These are phyloP conservation scores for Selaginella tamariscina DNA, from an alignment of 75 land plant species.

Conservation along the genomic window DNA sequence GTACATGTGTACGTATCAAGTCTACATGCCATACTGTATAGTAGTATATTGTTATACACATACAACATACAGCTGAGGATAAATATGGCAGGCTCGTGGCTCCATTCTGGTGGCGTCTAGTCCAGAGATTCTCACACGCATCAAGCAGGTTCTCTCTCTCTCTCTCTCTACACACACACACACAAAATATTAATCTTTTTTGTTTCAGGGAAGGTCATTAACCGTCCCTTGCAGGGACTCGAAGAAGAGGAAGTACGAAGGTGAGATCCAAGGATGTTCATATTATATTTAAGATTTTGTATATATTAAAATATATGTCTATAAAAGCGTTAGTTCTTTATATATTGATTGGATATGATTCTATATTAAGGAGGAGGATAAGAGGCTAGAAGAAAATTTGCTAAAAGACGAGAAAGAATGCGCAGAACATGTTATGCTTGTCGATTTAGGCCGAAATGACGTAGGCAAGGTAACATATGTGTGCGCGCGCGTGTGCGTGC, in stretches of 20 bases:
- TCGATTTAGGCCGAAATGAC: conserved; percentile 93
- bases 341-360: too few species aligned
- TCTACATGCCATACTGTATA: not conserved
- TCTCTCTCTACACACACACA: not conserved
- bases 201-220: conserved; percentile 57
- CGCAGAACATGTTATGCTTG: conserved; percentile 98
- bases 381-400: conserved; percentile 48
- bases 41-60: too few species aligned
- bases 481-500: too few species aligned
- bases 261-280: too few species aligned
- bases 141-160: conserved; percentile 45
- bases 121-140: conserved; percentile 87
- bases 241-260: conserved; percentile 72
- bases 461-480: conserved; percentile 99
- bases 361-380: conserved; percentile 72
- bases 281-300: too few species aligned
- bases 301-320: too few species aligned
- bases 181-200: conserved; percentile 8
- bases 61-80: too few species aligned
- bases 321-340: too few species aligned
- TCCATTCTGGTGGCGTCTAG: conserved; percentile 90
- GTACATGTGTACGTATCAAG: not conserved
- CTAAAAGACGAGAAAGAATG: conserved; percentile 86
- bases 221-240: conserved; percentile 96
- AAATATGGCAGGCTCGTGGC: conserved; percentile 78